Evolutionary conservation across 139 green algal genomes (phyloP), one percentile per base, ranked within the genome.

Genomic region (Coelastrella sp.): DNA sequence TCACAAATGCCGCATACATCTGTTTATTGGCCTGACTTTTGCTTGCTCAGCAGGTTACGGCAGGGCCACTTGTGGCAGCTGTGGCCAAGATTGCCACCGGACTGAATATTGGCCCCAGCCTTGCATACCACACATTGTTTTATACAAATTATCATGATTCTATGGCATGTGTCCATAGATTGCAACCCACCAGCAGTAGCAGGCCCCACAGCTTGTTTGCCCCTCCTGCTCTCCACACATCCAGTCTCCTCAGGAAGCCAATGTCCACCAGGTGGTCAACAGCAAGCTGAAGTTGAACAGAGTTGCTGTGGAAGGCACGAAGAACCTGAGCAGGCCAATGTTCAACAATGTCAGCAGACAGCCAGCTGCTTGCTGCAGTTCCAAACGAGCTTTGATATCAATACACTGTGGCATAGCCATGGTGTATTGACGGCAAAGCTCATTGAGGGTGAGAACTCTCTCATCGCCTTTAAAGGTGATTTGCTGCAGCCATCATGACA

Each of bases 261-360:
- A 94, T 92, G 74, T 65, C 58, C 5, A 92, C 56, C 20, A 94
- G 88, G 92, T 94, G 92, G 66, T 93, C 84, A 49, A 93, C 88
- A 4, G 87, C 90, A 7, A 79, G 66, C 81, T 93, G 87, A 72
- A 93, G 85, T 84, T 86, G 82, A 12, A 57, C 78, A 58, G 85
- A 75, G 65, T 92, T 78, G n/a, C 73, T 72, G 66, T 94, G 92
- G 86, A 94, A 92, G 10, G 82, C 20, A 22, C 79, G 60, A 65
- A 94, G 84, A 59, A 93, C 91, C 89, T 92, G 79, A 7, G n/a
- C 7, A 27, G 15, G 4, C n/a, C 15, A 5, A 72, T 17, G 63
- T 72, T 1, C 4, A 14, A 7, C 12, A 14, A 4, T 14, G 12
- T 72, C 63, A 72, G 63, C 70, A 24, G 70, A 24, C 70, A 78